phyloP scores from a whole-genome alignment of 108 stramenopile species.

The Cyclotella distinguenda region DNA sequence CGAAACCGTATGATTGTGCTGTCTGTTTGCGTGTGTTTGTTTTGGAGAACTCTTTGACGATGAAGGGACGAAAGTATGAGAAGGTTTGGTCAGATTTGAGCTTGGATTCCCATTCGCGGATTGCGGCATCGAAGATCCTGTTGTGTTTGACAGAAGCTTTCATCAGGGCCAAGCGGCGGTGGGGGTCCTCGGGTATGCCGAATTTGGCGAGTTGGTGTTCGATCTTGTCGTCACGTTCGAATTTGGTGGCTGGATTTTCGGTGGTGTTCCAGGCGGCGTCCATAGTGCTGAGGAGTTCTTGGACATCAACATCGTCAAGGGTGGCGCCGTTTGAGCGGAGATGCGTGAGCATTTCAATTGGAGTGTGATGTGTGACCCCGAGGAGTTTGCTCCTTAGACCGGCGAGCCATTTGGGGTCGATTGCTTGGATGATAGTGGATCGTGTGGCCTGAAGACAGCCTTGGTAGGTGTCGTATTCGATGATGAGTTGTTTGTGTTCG shows the following conservation, averaged over 20 bases:
- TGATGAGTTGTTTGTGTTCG: constrained; percentile 7
- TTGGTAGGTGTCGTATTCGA: constrained; percentile 4
- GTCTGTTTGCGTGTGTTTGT: background rate
- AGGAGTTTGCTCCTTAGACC: background rate
- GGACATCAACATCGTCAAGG: background rate
- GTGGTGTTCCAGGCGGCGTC: background rate
- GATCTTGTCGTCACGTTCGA: background rate
- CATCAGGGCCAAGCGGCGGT: background rate
- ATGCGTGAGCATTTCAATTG: constrained; percentile 3
- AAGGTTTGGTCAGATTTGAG: background rate
- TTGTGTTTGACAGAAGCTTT: background rate
- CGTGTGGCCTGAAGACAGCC: background rate
- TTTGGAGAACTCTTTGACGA: background rate
- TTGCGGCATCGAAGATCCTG: background rate
- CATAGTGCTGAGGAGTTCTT: background rate
- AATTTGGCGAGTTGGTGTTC: background rate
- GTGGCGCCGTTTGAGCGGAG: background rate
- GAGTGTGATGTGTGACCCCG: background rate
- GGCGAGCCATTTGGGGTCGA: constrained; percentile 13
- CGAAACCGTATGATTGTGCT: background rate
- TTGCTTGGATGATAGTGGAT: constrained; percentile 2
- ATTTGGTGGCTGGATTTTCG: background rate
- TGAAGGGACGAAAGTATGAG: background rate
- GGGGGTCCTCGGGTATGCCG: background rate
- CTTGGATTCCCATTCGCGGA: background rate